A percentile compares a stretch with the other conserved stretches of the same genome.
phyloP scores from a whole-genome alignment of 768 basidiomycete species.

The Tylopilus plumbeoviolaceoides region DNA sequence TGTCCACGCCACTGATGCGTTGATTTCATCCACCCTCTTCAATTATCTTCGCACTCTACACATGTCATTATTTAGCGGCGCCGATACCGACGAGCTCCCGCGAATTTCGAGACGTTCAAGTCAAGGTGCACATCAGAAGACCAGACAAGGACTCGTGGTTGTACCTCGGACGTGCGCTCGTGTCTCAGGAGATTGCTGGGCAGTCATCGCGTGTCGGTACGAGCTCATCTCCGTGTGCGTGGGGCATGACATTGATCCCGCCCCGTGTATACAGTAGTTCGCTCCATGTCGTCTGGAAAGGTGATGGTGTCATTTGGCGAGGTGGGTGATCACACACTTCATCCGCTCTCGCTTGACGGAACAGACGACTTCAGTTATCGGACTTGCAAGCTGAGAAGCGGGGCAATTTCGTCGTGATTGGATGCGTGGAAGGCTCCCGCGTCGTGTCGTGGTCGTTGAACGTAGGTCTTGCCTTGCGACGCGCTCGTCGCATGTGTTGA shows the following conservation, averaged over 20 bases:
- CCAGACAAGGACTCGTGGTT: slow-evolving; percentile 79
- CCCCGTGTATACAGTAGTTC: slow-evolving; percentile 15
- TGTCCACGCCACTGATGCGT: slow-evolving; percentile 9
- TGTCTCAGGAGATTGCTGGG: slow-evolving; percentile 69
- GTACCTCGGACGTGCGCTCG: slow-evolving; percentile 74
- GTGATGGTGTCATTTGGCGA: slow-evolving; percentile 67
- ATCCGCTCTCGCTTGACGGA: neutral
- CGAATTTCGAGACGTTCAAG: slow-evolving; percentile 75
- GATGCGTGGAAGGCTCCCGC: slow-evolving; percentile 66
- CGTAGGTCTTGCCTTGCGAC: slow-evolving; percentile 38
- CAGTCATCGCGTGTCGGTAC: slow-evolving; percentile 79
- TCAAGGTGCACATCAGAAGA: slow-evolving; percentile 79
- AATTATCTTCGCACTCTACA: neutral
- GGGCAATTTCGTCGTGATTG: slow-evolving; percentile 83
- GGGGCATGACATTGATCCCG: slow-evolving; percentile 5
- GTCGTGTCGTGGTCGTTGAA: slow-evolving; percentile 87
- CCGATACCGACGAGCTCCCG: slow-evolving; percentile 32
- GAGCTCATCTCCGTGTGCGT: slow-evolving; percentile 24
- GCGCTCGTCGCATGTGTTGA: slow-evolving; percentile 7
- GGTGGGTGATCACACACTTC: slow-evolving; percentile 35
- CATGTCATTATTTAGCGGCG: slow-evolving; percentile 14
- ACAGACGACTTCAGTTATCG: slow-evolving; percentile 40
- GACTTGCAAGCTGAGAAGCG: slow-evolving; percentile 84
- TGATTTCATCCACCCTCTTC: neutral
- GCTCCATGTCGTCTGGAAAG: slow-evolving; percentile 62